These are phyloP conservation scores for Erythrophleum fordii DNA, from an alignment of 306 rosid species.

Conservation along the genomic window DNA sequence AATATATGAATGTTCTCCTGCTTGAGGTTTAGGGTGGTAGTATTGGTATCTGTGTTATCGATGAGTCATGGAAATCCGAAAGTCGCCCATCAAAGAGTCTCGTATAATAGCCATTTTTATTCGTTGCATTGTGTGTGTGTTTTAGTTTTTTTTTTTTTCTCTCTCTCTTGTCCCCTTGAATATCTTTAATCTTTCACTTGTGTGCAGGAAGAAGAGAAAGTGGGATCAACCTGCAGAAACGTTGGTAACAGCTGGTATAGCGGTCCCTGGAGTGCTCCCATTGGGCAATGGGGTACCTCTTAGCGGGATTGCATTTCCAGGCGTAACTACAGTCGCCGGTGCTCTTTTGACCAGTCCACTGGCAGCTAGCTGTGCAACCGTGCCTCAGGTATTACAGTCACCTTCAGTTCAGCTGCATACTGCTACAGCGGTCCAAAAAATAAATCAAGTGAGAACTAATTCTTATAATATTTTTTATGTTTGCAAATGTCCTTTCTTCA, in stretches of 20 bases:
- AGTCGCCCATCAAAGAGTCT: too few species aligned
- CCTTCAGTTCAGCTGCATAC: conserved; percentile 56
- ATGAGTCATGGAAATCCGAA: conserved; percentile 1
- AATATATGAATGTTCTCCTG: not conserved
- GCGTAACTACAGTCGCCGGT: conserved; percentile 37
- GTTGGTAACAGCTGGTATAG: conserved; percentile 55
- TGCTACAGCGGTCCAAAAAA: conserved; percentile 49
- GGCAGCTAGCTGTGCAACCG: conserved; percentile 41
- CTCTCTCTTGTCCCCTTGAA: not conserved
- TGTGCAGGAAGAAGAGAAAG: conserved; percentile 81
- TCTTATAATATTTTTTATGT: conserved; percentile 13
- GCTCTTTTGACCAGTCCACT: conserved; percentile 47
- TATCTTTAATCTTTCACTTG: not conserved
- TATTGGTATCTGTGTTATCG: not conserved
- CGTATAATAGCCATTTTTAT: not conserved
- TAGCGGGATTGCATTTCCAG: conserved; percentile 51
- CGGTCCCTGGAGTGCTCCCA: conserved; percentile 61
- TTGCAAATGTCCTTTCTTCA: conserved; percentile 13
- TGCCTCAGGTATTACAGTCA: conserved; percentile 42
- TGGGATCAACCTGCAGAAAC: conserved; percentile 98
- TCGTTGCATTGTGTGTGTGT: not conserved
- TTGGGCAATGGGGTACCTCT: conserved; percentile 46
- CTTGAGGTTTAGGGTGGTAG: conserved; percentile 11
- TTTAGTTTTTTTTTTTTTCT: not conserved
- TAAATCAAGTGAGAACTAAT: conserved; percentile 58